Evolutionary conservation across 495 filamentous ascomycete genomes (phyloP).

Genomic region (Annulohypoxylon maeteangense): DNA sequence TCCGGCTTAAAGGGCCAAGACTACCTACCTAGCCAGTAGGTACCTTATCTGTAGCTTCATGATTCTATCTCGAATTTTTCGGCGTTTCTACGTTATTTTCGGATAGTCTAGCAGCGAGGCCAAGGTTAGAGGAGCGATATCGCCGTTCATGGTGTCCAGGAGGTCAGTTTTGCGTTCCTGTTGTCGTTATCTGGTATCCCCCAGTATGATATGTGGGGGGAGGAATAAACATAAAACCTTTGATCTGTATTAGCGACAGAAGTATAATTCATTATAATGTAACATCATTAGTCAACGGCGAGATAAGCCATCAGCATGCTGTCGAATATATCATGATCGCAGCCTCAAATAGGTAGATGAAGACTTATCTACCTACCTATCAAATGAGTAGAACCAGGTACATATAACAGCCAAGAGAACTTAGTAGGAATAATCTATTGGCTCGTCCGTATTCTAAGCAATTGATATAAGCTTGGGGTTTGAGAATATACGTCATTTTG

Average conservation of each 20-base stretch:
- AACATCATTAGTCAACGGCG: no score
- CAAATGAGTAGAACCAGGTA: background rate
- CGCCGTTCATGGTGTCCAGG: background rate
- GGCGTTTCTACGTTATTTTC: background rate
- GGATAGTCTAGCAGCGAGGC: background rate
- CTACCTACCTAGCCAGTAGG: no score
- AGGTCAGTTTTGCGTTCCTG: background rate
- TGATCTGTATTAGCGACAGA: no score
- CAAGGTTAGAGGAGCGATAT: background rate
- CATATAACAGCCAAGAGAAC: background rate
- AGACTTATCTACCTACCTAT: background rate
- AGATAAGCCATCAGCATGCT: no score
- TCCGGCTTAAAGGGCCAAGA: background rate
- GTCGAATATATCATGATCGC: no score
- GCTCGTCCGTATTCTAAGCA: background rate
- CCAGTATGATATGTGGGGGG: no score
- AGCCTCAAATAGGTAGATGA: background rate
- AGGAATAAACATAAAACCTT: no score
- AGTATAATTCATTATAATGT: no score
- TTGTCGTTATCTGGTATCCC: background rate
- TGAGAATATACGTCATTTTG: slow-evolving; percentile 17
- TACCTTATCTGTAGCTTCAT: background rate
- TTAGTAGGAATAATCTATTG: background rate
- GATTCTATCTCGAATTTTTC: background rate
- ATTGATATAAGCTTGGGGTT: background rate